These are phyloP conservation scores for Trichophyton schoenleinii DNA, from an alignment of 2,329 filamentous ascomycete species.

Conservation along the genomic window DNA sequence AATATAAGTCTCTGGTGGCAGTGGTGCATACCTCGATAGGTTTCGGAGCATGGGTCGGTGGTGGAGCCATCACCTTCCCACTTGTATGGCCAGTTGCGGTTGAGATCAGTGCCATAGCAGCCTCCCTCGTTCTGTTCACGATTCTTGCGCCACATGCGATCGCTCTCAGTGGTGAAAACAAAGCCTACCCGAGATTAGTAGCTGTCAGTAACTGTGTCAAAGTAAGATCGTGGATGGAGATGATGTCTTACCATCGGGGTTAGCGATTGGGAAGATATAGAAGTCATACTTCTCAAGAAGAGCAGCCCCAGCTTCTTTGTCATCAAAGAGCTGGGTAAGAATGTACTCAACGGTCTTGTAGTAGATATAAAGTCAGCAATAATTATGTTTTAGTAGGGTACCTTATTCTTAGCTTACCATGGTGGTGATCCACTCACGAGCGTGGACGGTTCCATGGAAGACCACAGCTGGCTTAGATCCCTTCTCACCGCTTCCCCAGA, in stretches of 20 bases:
- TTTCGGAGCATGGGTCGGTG: constrained; percentile 40
- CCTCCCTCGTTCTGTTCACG: constrained; percentile 34
- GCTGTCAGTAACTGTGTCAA: background rate
- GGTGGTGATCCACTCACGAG: constrained; percentile 48
- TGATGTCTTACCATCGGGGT: constrained; percentile 41
- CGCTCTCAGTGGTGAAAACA: constrained; percentile 43
- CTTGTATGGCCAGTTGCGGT: constrained; percentile 45
- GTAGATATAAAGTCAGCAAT: background rate
- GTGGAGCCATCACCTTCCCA: constrained; percentile 42
- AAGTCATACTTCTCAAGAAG: constrained; percentile 51
- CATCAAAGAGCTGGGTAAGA: constrained; percentile 37
- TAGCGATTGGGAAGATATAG: constrained; percentile 51
- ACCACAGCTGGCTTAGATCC: constrained; percentile 42
- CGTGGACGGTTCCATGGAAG: constrained; percentile 47
- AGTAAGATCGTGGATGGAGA: background rate
- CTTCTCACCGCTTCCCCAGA: constrained; percentile 38
- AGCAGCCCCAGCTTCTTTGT: constrained; percentile 31
- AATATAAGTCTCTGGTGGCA: background rate
- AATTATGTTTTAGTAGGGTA: background rate
- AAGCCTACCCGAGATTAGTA: constrained; percentile 35
- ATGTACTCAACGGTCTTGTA: constrained; percentile 36
- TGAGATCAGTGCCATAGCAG: constrained; percentile 43
- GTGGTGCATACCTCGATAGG: constrained; percentile 28
- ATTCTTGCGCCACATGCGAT: constrained; percentile 53
- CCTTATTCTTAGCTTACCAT: constrained; percentile 27